Base-by-base conservation (phyloP, 2,329 filamentous ascomycete genomes). In the Diaporthe batatas region DNA sequence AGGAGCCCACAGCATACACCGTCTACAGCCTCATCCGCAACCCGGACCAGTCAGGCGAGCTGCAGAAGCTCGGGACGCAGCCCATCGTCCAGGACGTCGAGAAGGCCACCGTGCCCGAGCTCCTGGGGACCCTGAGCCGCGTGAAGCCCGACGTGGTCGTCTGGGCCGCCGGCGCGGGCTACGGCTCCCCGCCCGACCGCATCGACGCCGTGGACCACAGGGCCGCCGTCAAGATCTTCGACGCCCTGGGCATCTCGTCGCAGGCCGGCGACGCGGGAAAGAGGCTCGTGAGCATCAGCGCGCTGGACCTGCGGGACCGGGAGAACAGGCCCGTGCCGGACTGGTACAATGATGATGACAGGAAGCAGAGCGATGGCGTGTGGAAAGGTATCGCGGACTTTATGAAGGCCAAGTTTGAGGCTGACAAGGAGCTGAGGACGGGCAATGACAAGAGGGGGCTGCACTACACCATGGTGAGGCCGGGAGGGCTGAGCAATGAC, bases 401-500 rank as follows among this genome's bases (percentile, higher is more conserved):
- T 73, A 81, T 84, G 79, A 71, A 79, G 44, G 84, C 84, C 3
- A 86, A 86, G 75, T 79, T 83, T 29, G 81, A 78, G 11, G 84
- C 84, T 1, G 84, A 86, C 75, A 79, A 77, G 67, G 79, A 79
- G 71, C 76, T 86, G 32, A 80, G 82, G 55, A 80, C 78, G 12
- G 79, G 80, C 12, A 86, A 86, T 73, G 77, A 72, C 58, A 75
- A 77, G 39, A 74, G 83, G 14, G 80, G 79, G 6, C 76, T 86
- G 68, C 81, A 84, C 34, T 87, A 85, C 77, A 86, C 85, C 11
- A 85, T 86, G 71, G 80, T 86, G 65, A 75, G 84, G 44, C 84
- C 84, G 0, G 83, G 83, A 3, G 78, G 80, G 8, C 76, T 86
- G 64, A 81, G 75, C n/a, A 79, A 84, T 32, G 82, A 83, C 1